Base-by-base conservation (phyloP, 192 early-diverging fungal genomes). In the Coemansia asiatica region DNA sequence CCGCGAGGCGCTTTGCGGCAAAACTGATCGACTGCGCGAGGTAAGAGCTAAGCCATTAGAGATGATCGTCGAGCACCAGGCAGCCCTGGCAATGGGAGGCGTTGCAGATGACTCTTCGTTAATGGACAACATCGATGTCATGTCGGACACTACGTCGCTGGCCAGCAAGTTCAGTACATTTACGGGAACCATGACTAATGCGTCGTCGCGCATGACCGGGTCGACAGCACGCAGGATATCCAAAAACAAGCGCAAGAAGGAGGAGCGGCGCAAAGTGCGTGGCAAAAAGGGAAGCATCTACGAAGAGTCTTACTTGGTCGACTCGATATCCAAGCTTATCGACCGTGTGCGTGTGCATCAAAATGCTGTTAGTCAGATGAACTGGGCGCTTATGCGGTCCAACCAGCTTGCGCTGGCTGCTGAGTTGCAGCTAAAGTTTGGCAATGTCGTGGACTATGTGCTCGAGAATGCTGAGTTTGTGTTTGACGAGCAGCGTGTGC, bases 81-180 rank as follows among this genome's bases (percentile, higher is more conserved):
- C 22, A 5, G 36, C 29, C 15, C 21, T 46, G 22, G 68, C 49
- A n/a, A 6, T 53, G 50, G 50, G 50, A 6, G 54, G 29, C 29
- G 54, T 31, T 12, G 74, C 63, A 2, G 83, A 87, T 46, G 89
- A 90, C 44, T 68, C 68, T 16, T 13, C 80, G 21, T 66, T 92
- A 21, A 65, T 92, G n/a, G 91, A 95, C 59, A 89, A 93, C 69
- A 84, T 96, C 13, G 96, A 98, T 69, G 88, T 95, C 82, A 89
- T 95, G 83, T 95, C 95, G 0, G 96, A 98, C 69, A 96, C 96
- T 6, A 91, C 92, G 4, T 95, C 93, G 6, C 94, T 96, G 92
- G 90, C 89, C 22, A 95, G 92, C 66, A 86, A 88, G 53, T 90
- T 92, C 64, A 96, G 90, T 49, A 86, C 89, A 12, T 90, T 90